Base-by-base conservation (phyloP, 106 monocot species). In the Dioscorea alata region DNA sequence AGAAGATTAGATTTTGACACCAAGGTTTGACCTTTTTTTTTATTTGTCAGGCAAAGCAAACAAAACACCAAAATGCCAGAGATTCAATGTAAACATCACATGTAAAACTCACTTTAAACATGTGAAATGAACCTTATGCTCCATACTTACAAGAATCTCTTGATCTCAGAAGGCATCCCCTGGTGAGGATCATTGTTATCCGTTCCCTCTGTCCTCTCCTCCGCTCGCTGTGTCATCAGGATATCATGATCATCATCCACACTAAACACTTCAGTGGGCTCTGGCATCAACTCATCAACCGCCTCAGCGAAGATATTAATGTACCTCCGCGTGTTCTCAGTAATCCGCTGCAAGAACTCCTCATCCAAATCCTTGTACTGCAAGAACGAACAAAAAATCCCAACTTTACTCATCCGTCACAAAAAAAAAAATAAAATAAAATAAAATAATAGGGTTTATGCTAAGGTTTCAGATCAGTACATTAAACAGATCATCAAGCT, bases 331-430 rank as follows among this genome's bases (percentile, higher is more conserved):
- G 97, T 90, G 71, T 97, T 97, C 81, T 89, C 97, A 12, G 86
- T 83, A 42, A 97, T 87, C 31, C 92, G 70, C 73, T 86, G 78
- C 74, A 89, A 60, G 70, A 97, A 97, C 64, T 86, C 92, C 75
- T 89, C 92, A 49, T 97, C 97, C 80, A 84, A 32, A 57, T 92
- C 92, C 75, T 97, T 89, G 73, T 97, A 92, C 97, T 97, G 54
- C 54, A 54, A 18, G 0, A 19, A 73, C 49, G 23, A 68, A 17
- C 54, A 68, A 71, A 71, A 63, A 69, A 68, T 33, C 6, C 56
- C 61, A 53, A 49, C 25, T 22, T 14, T 4, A 48, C 8, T 42
- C 42, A 6, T 42, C 42, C 50, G 13, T 25, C 50, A 17, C 23
- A 69, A 53, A 69, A 50, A 62, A 51, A 61, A 21, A n/a, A n/a